Evolutionary conservation across 768 basidiomycete species (phyloP).

Genomic region (Cystoderma amianthinum): DNA sequence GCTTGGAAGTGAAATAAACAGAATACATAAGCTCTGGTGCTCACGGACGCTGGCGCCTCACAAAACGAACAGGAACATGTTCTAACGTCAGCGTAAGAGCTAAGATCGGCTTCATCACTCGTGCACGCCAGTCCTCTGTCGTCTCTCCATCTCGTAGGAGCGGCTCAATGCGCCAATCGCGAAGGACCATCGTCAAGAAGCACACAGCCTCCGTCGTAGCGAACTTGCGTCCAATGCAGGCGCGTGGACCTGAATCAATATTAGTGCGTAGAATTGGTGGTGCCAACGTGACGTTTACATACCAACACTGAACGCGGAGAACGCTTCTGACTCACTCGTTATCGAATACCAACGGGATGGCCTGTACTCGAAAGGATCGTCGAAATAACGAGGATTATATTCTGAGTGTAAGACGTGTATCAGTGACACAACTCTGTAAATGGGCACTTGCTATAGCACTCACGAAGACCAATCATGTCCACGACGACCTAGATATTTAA

Average conservation of each 20-base stretch:
- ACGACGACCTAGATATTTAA: neutral
- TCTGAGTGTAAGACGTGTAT: conserved; percentile 12
- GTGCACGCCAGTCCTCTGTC: neutral
- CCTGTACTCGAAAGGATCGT: conserved; percentile 25
- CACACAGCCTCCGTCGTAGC: conserved; percentile 5
- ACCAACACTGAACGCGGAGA: conserved; percentile 8
- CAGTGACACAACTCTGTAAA: neutral
- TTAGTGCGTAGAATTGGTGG: neutral
- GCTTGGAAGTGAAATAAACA: no score
- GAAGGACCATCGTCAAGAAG: conserved; percentile 1
- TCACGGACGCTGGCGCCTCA: no score
- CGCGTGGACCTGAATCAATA: neutral
- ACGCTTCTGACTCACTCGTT: conserved; percentile 4
- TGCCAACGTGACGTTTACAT: neutral
- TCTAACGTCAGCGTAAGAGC: neutral
- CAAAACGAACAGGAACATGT: neutral
- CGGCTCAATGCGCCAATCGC: conserved; percentile 2
- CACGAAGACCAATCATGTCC: conserved; percentile 2
- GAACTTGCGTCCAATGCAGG: conserved; percentile 5
- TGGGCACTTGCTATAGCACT: neutral
- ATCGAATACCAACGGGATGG: conserved; percentile 30
- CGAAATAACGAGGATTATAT: conserved; percentile 25
- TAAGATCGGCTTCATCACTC: neutral
- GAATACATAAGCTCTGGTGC: no score
- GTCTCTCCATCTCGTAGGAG: neutral